Conservation (phyloP, 192 early-diverging fungal genomes). For the Backusella tarrabulga region DNA sequence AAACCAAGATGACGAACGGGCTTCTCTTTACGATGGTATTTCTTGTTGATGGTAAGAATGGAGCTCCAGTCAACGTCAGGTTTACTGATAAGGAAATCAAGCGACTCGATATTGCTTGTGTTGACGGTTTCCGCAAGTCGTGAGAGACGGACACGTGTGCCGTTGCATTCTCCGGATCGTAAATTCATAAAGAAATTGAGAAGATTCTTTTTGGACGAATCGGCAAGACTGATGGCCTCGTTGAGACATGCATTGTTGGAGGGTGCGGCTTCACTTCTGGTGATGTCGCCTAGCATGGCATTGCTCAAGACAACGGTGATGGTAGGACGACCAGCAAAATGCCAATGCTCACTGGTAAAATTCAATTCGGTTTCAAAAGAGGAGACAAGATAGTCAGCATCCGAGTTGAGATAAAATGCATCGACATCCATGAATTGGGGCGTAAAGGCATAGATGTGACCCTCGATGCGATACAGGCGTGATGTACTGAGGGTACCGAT, state of each 20-base stretch:
- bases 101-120: slow-evolving; percentile 72
- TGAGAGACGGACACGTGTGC: slow-evolving; percentile 74
- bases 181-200: slow-evolving; percentile 86
- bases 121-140: slow-evolving; percentile 74
- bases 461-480: slow-evolving; percentile 80
- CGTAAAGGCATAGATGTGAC: slow-evolving; percentile 78
- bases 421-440: slow-evolving; percentile 88
- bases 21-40: slow-evolving; percentile 34
- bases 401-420: slow-evolving; percentile 83
- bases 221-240: neutral
- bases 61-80: slow-evolving; percentile 52
- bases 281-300: slow-evolving; percentile 73
- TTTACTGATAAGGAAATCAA: slow-evolving; percentile 81
- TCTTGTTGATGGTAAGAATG: slow-evolving; percentile 45
- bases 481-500: slow-evolving; percentile 79
- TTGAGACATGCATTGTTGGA: slow-evolving; percentile 21
- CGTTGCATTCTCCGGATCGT: slow-evolving; percentile 61
- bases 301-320: slow-evolving; percentile 72
- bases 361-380: slow-evolving; percentile 73
- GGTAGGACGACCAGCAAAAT: slow-evolving; percentile 72
- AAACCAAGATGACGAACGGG: slow-evolving; percentile 42
- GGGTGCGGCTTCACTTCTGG: slow-evolving; percentile 26
- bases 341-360: slow-evolving; percentile 75
- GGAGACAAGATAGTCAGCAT: slow-evolving; percentile 81
- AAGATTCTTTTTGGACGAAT: slow-evolving; percentile 58